Evolutionary conservation across 2,329 filamentous ascomycete genomes (phyloP), one percentile per base, ranked within the genome.

Genomic region (Botrytis aclada): DNA sequence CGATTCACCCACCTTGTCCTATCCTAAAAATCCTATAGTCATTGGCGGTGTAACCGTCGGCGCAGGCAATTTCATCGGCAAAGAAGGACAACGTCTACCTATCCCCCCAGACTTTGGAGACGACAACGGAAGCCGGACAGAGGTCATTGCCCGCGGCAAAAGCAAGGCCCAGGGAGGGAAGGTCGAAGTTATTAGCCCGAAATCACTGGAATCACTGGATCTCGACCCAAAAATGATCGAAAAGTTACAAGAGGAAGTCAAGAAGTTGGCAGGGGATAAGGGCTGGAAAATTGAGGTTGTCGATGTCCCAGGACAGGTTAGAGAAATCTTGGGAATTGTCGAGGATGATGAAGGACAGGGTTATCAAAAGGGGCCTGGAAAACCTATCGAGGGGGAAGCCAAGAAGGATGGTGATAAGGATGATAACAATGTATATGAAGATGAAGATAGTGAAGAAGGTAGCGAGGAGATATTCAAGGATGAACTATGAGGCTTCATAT

Each of bases 281-380:
- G 89, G 89, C 25, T 97, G 94, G 94, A 92, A 90, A 78, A 84
- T 97, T 74, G 93, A 96, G 81, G 85, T 96, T 22, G 88, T 96
- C 1, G 92, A 96, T 78, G 85, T 89, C 18, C 88, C 90, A 1
- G 83, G 85, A 7, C 80, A 81, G 7, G 86, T 87, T 34, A 83
- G 88, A 74, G 91, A 94, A 79, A 88, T 95, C 58, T 84, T 91
- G 62, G 93, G 91, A 0, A 88, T 93, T 60, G 87, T 95, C 25
- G 89, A 91, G 41, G 83, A 84, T 2, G 86, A 88, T 20, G 86
- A 86, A 85, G 88, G 0, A 84, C 86, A 77, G 29, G 77, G 85
- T 18, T 80, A 83, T 5, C 80, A 77, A 20, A 78, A 92, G 51
- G 77, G 74, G 7, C 77, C 79, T 60, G 81, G 82, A 70, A 85